Base-by-base conservation (phyloP, 768 basidiomycete species). In the Hypsizygus marmoreus region DNA sequence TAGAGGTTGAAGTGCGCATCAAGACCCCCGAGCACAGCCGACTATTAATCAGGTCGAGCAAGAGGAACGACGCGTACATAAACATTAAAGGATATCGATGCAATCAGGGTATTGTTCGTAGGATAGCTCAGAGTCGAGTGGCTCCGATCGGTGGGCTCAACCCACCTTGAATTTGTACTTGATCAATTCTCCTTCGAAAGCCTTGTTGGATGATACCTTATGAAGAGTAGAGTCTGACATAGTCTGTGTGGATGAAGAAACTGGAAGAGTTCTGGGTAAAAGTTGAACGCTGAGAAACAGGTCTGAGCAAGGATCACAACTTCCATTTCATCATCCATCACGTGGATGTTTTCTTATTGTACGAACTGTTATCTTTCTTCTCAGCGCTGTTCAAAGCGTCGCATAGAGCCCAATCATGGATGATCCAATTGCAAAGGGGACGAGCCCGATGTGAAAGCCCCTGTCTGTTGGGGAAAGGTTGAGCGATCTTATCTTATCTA, bases 1-100 rank as follows among this genome's bases (percentile, higher is more conserved):
- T 90, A 99, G 53, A 98, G 67, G 65, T 97, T 97, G 76, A 98
- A 91, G 35, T 82, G 74, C 5, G 95, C 78, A 47, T 76, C 63
- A 11, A 83, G 73, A 37, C 80, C 84, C 26, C 90, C 90, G 6
- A 88, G 80, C 3, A 74, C 81, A 26, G 71, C 69, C 32, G 88
- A 89, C 91, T 92, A 55, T 28, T 13, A 13, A 29, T 45, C 38
- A 55, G 56, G n/a, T 34, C 16, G 34, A 35, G n/a, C 22, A 9
- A 8, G 4, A 4, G 2, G 17, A 17, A 20, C 17, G 28, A 12
- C 4, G 20, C 17, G 23, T 12, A 12, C 30, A 6, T 12, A 31
- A 12, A 12, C 12, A 31, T 12, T 31, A 12, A 31, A 31, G 12
- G 12, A 31, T 16, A 31, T 6, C 30, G 30, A 31, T 3, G 22